A percentile compares a stretch with the other conserved stretches of the same genome.
Conservation (phyloP, 148 eudicot species). For the Chenopodium quinoa region DNA sequence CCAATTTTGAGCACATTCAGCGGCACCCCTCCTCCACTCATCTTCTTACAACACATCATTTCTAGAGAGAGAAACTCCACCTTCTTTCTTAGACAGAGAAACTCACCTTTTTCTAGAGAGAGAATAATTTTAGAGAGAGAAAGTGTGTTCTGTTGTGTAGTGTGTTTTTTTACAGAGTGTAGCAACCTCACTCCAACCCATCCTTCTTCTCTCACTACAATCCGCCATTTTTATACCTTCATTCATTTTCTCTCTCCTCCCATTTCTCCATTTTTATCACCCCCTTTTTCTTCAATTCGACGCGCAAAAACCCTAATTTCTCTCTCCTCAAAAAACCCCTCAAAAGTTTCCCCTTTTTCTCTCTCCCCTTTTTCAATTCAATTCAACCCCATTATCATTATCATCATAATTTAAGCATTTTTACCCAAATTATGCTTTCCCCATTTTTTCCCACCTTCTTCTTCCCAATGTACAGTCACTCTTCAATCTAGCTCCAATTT, state of each 20-base stretch:
- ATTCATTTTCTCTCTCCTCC: constrained; percentile 5
- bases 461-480: background rate
- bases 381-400: background rate
- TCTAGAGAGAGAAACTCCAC: background rate
- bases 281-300: background rate
- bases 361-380: background rate
- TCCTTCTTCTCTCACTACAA: background rate
- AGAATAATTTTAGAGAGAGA: background rate
- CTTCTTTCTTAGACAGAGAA: background rate
- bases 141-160: background rate
- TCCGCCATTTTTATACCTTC: background rate
- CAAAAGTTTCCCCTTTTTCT: background rate
- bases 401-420: background rate
- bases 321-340: too few relatives aligned
- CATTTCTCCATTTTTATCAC: background rate
- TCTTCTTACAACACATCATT: background rate
- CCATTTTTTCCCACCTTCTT: background rate
- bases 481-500: background rate
- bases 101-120: background rate
- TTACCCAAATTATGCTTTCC: background rate
- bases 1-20: constrained; percentile 9
- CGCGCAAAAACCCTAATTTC: constrained; percentile 21
- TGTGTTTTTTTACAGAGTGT: constrained; percentile 7
- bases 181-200: background rate
- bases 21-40: background rate